Evolutionary conservation across 768 basidiomycete species (phyloP), one percentile per base, ranked within the genome.

Genomic region (Pulveroboletus sp.): DNA sequence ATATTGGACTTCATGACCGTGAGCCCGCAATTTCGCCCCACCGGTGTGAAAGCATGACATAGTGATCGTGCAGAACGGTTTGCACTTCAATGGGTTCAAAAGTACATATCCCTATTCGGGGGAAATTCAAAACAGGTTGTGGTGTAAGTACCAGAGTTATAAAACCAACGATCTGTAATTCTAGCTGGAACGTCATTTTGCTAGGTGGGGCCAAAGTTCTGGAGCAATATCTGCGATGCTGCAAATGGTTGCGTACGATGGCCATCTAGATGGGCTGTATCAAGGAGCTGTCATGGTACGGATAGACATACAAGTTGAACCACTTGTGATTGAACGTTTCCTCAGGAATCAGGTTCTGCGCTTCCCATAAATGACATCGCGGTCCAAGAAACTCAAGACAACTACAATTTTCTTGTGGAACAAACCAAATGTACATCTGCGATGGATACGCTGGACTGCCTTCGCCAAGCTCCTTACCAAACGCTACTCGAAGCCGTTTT

Each of bases 81-180:
- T 20, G 73, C 71, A 4, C 58, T 77, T 4, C 57, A 73, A 45
- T 77, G 74, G 73, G 67, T 75, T 2, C 68, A 73, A 37, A 63
- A 70, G 50, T 69, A 77, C 51, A 72, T 75, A 31, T 55, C 50
- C 23, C 53, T 63, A 0, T 75, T 75, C 50, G 74, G 75, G 5
- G 75, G 75, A 27, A 63, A 76, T 47, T 64, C 65, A 4, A 33
- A 41, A 4, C 68, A 62, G 37, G 69, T 69, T 4, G 54, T 53
- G 14, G 40, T 64, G 63, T 67, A 42, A 51, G 53, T 49, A 5
- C 32, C 32, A 5, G 20, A 19, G 6, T 12, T 1, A 21, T 33
- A 8, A 23, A 14, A 10, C 8, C 10, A 23, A 33, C 4, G 5
- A 11, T 16, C 11, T 12, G n/a, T n/a, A n/a, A n/a, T n/a, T n/a